phyloP scores from a whole-genome alignment of 306 rosid species.

The Pterocarpus santalinus region DNA sequence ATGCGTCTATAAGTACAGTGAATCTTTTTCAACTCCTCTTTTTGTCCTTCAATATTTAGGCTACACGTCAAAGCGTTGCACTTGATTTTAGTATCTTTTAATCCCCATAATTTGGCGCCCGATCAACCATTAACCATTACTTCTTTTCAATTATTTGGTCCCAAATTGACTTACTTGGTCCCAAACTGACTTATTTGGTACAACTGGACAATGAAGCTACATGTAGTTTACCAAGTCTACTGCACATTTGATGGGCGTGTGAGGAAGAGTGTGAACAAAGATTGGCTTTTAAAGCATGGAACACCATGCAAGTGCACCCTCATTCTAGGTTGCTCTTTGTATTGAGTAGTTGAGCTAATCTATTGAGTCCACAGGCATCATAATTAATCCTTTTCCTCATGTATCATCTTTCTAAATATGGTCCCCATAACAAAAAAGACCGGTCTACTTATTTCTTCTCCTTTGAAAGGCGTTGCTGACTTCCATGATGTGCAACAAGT shows the following conservation, averaged over 20 bases:
- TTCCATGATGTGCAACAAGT: slow-evolving; percentile 29
- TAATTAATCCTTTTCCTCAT: slow-evolving; percentile 41
- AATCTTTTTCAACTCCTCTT: background rate
- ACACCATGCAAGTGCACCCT: slow-evolving; percentile 33
- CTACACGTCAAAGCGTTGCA: slow-evolving; percentile 34
- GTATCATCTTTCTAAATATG: slow-evolving; percentile 42
- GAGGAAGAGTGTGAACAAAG: slow-evolving; percentile 49
- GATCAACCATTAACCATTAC: background rate
- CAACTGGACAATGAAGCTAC: slow-evolving; percentile 26
- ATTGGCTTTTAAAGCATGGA: slow-evolving; percentile 41
- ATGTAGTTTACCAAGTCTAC: background rate
- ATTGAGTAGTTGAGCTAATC: slow-evolving; percentile 51
- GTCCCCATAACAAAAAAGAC: slow-evolving; percentile 23
- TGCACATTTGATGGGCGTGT: slow-evolving; percentile 32
- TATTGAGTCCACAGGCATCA: slow-evolving; percentile 31
- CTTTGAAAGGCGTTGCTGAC: slow-evolving; percentile 36
- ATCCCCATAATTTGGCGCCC: background rate
- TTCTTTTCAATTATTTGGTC: slow-evolving; percentile 4
- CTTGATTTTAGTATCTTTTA: slow-evolving; percentile 26
- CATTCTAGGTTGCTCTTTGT: slow-evolving; percentile 35
- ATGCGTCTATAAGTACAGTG: background rate
- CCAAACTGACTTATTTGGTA: slow-evolving; percentile 20
- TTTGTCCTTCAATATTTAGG: slow-evolving; percentile 22
- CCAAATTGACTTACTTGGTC: too few relatives aligned
- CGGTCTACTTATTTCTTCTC: background rate